Conservation (phyloP, 106 monocot species). For the Alisma plantagoaquatica region DNA sequence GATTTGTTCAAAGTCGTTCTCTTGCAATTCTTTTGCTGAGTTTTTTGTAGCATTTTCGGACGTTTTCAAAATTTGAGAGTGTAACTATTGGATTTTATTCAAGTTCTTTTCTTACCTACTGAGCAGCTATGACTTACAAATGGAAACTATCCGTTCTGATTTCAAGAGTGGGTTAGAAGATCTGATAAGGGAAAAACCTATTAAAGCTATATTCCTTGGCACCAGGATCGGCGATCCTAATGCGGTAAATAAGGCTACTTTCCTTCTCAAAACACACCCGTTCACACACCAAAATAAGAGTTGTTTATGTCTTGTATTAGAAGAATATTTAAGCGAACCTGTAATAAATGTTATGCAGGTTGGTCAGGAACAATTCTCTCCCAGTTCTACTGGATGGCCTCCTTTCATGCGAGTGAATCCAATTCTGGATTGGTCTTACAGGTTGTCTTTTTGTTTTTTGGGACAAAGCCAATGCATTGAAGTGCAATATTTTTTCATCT, state of each 20-base stretch:
- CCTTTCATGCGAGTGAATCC: slow-evolving; percentile 99
- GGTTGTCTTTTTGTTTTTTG: slow-evolving; percentile 53
- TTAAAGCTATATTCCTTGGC: slow-evolving; percentile 94
- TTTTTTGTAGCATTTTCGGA: too few relatives aligned
- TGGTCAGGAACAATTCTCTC: slow-evolving; percentile 98
- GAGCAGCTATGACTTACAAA: slow-evolving; percentile 73
- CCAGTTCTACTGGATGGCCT: slow-evolving; percentile 96
- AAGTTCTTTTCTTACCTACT: slow-evolving; percentile 5
- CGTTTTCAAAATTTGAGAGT: too few relatives aligned
- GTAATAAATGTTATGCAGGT: too few relatives aligned
- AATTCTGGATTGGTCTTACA: slow-evolving; percentile 99
- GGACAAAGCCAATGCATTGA: too few relatives aligned
- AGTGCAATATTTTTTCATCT: too few relatives aligned
- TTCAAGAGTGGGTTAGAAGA: slow-evolving; percentile 90
- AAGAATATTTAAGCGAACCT: too few relatives aligned
- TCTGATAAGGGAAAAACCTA: slow-evolving; percentile 62
- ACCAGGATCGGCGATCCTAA: slow-evolving; percentile 99
- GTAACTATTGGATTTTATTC: background rate
- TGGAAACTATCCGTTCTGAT: slow-evolving; percentile 80
- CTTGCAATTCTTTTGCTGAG: too few relatives aligned
- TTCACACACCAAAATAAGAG: too few relatives aligned
- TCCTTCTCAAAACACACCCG: background rate
- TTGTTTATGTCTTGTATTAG: too few relatives aligned
- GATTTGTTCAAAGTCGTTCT: too few relatives aligned
- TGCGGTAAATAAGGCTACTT: slow-evolving; percentile 44